Base-by-base conservation (phyloP, 805 yeast species). In the Millerozyma miso region DNA sequence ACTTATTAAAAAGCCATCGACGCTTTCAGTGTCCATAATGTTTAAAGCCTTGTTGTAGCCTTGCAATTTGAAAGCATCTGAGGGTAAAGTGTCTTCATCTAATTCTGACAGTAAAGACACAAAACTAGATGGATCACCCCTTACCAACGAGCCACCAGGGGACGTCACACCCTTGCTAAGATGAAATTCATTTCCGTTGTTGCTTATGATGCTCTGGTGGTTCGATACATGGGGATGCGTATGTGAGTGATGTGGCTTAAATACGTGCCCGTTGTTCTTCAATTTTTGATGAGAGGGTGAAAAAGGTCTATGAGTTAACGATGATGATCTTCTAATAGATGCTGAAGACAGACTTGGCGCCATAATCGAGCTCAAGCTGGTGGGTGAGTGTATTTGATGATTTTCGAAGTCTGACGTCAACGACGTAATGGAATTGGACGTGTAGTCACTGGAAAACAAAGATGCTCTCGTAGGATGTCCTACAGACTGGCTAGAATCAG, bases 371-470 rank as follows among this genome's bases (percentile, higher is more conserved):
- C 52, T 41, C 8, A 44, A 16, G 6, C 35, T 41, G 6, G 53
- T 40, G 4, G 63, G 59, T 1, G 63, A 57, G 15, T 49, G 31
- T 13, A 63, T 45, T 3, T 48, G 55, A 26, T 60, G 67, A 19
- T 43, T 50, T 38, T 66, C 70, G 39, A 62, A 49, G 33, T 53
- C 57, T 34, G 55, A 50, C 1, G 67, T 54, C 15, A 65, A 44
- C 2, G 69, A 63, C 45, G 49, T 53, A 39, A 53, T 47, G 33
- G 60, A 47, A 44, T 46, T 38, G 2, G 39, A 26, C 36, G 44
- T 47, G 34, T 37, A 32, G 19, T 37, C 29, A 37, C 33, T 18
- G 26, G 43, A 46, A 19, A 42, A 16, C n/a, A 40, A 45, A n/a
- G 39, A 35, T 5, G 19, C 31, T 8, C 32, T 12, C 8, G n/a